Conservation (phyloP, 2,329 filamentous ascomycete species). For the Sarocladium brachiariae region DNA sequence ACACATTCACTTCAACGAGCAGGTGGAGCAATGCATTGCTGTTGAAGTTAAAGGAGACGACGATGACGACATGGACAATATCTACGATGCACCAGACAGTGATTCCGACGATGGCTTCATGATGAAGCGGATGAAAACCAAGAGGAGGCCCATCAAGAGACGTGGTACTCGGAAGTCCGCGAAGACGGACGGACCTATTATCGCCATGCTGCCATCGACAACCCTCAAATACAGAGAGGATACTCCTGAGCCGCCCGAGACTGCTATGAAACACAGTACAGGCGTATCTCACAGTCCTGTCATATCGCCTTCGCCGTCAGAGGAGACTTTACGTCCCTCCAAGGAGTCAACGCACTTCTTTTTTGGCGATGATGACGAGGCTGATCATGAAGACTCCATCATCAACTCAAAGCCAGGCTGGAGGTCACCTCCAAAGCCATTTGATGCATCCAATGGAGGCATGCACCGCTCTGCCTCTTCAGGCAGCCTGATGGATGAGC, state of each 20-base stretch:
- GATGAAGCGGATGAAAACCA: slow-evolving; percentile 63
- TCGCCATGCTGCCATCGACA: slow-evolving; percentile 80
- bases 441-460: slow-evolving; percentile 19
- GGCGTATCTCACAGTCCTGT: slow-evolving; percentile 39
- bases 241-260: slow-evolving; percentile 59
- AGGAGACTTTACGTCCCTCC: slow-evolving; percentile 71
- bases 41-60: slow-evolving; percentile 80
- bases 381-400: slow-evolving; percentile 36
- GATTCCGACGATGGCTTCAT: slow-evolving; percentile 75
- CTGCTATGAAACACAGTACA: slow-evolving; percentile 55
- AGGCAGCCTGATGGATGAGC: slow-evolving; percentile 41
- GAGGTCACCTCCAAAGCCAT: slow-evolving; percentile 24
- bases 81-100: slow-evolving; percentile 48
- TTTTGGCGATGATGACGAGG: slow-evolving; percentile 52
- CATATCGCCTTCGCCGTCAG: slow-evolving; percentile 69
- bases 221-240: slow-evolving; percentile 80
- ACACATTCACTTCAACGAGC: slow-evolving; percentile 94
- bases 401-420: slow-evolving; percentile 24
- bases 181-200: slow-evolving; percentile 70
- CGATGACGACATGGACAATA: slow-evolving; percentile 58
- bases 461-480: slow-evolving; percentile 40
- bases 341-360: slow-evolving; percentile 58
- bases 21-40: slow-evolving; percentile 92
- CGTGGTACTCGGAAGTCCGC: slow-evolving; percentile 25
- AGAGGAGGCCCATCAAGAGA: slow-evolving; percentile 46